These are phyloP conservation scores for Fusarium verrucosum DNA, from an alignment of 2,329 filamentous ascomycete genomes.

Conservation along the genomic window DNA sequence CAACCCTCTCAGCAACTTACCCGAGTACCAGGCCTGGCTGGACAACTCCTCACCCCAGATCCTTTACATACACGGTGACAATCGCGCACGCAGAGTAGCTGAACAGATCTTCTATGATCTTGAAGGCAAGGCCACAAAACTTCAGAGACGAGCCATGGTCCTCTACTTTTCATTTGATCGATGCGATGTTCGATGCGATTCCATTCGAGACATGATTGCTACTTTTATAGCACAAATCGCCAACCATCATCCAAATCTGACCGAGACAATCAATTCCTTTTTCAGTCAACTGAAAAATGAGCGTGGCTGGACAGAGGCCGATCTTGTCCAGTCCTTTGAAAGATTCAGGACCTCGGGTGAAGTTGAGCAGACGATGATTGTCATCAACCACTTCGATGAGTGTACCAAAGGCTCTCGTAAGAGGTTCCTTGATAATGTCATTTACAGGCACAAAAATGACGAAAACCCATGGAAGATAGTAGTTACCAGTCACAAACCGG, in stretches of 20 bases:
- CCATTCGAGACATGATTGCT: slow-evolving; percentile 8
- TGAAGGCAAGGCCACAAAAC: rapidly evolving
- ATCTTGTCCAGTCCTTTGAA: slow-evolving; percentile 6
- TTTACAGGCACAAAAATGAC: neutral
- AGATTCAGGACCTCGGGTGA: neutral
- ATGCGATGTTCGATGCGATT: slow-evolving; percentile 5
- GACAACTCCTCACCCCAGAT: neutral
- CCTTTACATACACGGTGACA: neutral
- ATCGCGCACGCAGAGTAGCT: neutral
- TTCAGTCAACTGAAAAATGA: neutral
- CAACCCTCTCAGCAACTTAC: neutral
- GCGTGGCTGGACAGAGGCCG: slow-evolving; percentile 1
- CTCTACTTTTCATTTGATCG: slow-evolving; percentile 7
- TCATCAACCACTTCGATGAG: neutral
- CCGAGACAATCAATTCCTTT: neutral
- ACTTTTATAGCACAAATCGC: slow-evolving; percentile 1
- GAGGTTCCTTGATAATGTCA: neutral
- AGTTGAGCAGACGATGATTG: neutral
- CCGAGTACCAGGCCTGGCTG: neutral
- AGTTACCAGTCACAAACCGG: neutral
- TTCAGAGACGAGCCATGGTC: neutral
- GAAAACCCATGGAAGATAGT: neutral
- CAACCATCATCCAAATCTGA: neutral
- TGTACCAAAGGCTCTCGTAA: neutral
- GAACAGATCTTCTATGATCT: neutral